Base-by-base conservation (phyloP, 2,329 filamentous ascomycete species). In the Xenoacremonium recifei region DNA sequence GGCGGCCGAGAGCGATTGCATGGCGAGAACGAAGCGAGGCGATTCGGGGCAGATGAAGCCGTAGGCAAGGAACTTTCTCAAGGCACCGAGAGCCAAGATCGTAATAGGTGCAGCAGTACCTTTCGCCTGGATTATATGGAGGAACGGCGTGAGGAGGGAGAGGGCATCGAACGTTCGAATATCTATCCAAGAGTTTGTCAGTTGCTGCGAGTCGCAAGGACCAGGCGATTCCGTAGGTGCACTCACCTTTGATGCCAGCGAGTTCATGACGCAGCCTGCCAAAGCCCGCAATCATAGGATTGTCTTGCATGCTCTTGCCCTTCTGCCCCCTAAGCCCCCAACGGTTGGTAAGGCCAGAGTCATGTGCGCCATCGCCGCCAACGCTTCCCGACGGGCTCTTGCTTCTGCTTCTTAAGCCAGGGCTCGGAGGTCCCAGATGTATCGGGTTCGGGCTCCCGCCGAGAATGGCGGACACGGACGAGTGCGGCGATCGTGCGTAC, bases 51-150 rank as follows among this genome's bases (percentile, higher is more conserved):
- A 85, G 55, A 99, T 87, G 57, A 99, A 88, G 45, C 92, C 89
- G 65, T 99, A 99, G 5, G 91, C 86, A 48, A 99, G 84, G 70
- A 99, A 96, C 65, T 99, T 99, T 30, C 91, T 92, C 45, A 99
- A 87, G 5, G 93, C 90, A 46, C 95, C 85, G 34, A 99, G 76
- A 11, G 95, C 91, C 44, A 99, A 82, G 45, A 95, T 95, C 18
- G 95, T 99, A 51, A 99, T 96, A 1, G 92, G 87, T 31, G 93
- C 93, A 2, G 92, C 95, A 4, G 93, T 99, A 36, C 92, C 95
- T 40, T 93, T 96, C 44, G 91, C 91, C 54, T 95, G 87, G 40
- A 99, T 95, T 57, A 99, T 92, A 65, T 97, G 91, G 18, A 99
- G 78, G 65, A 99, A 99, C 1, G 93, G 93, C 55, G 93, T 87